Conservation (phyloP, 139 green algal species). For the Micractinium sp. region DNA sequence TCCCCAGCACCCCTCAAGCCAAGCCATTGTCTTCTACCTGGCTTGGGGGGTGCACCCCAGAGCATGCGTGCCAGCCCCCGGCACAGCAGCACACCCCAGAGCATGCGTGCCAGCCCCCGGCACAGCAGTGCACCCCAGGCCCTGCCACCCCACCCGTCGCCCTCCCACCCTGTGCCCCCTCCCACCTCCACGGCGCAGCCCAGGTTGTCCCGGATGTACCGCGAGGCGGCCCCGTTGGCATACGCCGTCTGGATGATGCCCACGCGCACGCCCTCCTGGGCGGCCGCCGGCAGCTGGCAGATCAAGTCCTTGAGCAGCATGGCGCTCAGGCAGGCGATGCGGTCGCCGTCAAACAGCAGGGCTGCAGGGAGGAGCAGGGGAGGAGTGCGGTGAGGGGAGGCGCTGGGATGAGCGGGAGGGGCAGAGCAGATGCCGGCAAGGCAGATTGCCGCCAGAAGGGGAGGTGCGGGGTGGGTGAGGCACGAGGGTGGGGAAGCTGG, state of each 20-base stretch:
- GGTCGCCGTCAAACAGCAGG: slow-evolving; percentile 93
- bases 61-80: no score
- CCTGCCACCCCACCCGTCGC: no score
- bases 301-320: slow-evolving; percentile 71
- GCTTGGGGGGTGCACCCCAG: no score
- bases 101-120: background rate
- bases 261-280: slow-evolving; percentile 48
- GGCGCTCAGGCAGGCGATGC: slow-evolving; percentile 88
- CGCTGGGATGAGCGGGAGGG: background rate
- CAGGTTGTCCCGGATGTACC: slow-evolving; percentile 68
- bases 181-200: slow-evolving; percentile 44
- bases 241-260: slow-evolving; percentile 99
- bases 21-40: no score
- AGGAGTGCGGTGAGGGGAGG: background rate
- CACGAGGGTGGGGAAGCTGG: background rate
- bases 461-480: background rate
- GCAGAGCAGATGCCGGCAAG: background rate
- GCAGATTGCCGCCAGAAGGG: background rate
- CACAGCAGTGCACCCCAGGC: background rate
- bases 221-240: slow-evolving; percentile 91
- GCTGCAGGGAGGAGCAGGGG: slow-evolving; percentile 1
- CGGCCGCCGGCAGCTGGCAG: slow-evolving; percentile 48
- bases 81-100: background rate
- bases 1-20: no score
- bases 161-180: background rate